Evolutionary conservation across 257 asterid species (phyloP), one percentile per base, ranked within the genome.

Genomic region (Forsythia viridissima): DNA sequence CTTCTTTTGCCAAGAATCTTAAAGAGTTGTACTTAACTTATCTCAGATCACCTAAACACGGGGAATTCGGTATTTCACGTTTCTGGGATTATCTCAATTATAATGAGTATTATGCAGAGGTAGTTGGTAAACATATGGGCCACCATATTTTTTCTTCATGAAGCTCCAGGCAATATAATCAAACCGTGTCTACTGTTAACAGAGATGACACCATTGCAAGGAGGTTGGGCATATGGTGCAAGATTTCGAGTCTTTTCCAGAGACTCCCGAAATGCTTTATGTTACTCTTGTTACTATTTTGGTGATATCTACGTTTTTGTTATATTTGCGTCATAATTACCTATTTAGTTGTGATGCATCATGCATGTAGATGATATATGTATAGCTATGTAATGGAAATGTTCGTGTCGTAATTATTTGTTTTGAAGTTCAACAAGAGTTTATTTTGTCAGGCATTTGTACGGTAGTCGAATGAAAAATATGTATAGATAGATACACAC

Each of bases 11-110:
- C 5, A 83, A 87, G 87, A 92, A 88, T 76, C 81, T 93, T 16
- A 85, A 86, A 73, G 98, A 95, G 74, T 77, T 93, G 80, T 87
- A 89, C 85, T 71, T 81, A 24, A 81, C 89, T 73, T 80, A 92
- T 86, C 90, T 88, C 79, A 91, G 83, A 81, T 88, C 92, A 37
- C 96, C 97, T 66, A 93, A 89, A 79, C 97, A 91, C 16, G 89
- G 88, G 8, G 97, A 92, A 76, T 85, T 84, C 38, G 89, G 97
- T 41, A 76, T 92, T 63, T 80, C 92, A 65, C 86, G 88, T 86
- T 91, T 95, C 84, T 95, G 99, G 99, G 97, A 91, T 78, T 84
- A 70, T 84, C 96, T 95, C 70, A 88, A 93, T 59, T 89, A 82
- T 75, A 95, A 93, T 5, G 94, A 89, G 71, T 88, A 90, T 78